phyloP scores from a whole-genome alignment of 2,329 filamentous ascomycete species.

The Diaporthe humulicola region DNA sequence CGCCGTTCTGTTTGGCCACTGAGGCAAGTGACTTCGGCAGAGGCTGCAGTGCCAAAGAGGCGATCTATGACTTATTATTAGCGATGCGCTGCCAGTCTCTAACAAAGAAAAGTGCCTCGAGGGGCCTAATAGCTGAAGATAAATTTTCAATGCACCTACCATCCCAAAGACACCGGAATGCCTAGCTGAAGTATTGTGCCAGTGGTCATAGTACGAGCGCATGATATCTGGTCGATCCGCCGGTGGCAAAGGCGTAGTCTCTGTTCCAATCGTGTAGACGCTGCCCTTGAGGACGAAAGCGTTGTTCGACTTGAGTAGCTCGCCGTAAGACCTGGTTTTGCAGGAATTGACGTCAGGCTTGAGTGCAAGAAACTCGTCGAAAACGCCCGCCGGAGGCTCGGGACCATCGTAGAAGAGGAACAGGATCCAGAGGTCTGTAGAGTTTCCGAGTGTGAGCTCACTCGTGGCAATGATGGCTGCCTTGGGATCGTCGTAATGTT shows the following conservation, averaged over 20 bases:
- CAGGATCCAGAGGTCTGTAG: conserved; percentile 68
- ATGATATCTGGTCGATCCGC: conserved; percentile 36
- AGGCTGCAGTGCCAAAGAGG: conserved; percentile 45
- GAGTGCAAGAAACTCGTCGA: conserved; percentile 68
- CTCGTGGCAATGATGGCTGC: conserved; percentile 71
- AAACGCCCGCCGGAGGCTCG: conserved; percentile 63
- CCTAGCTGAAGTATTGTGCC: conserved; percentile 39
- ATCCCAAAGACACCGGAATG: not conserved
- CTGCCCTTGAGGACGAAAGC: conserved; percentile 42
- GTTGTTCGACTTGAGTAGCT: conserved; percentile 47
- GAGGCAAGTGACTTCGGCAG: conserved; percentile 52
- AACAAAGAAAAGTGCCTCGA: not conserved
- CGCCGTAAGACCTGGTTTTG: conserved; percentile 41
- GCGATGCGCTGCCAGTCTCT: not conserved
- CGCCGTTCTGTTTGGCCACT: conserved; percentile 49
- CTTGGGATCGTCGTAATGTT: conserved; percentile 70
- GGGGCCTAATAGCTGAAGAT: conserved; percentile 29
- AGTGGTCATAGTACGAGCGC: conserved; percentile 42
- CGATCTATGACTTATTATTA: conserved; percentile 31
- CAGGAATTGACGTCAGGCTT: conserved; percentile 54
- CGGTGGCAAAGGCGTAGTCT: conserved; percentile 44
- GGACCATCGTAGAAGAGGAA: conserved; percentile 75
- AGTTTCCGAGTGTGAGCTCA: conserved; percentile 57
- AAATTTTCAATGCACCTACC: not conserved
- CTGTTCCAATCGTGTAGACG: conserved; percentile 45